phyloP scores from a whole-genome alignment of 2,329 filamentous ascomycete genomes.

The Phialemonium atrogriseum region DNA sequence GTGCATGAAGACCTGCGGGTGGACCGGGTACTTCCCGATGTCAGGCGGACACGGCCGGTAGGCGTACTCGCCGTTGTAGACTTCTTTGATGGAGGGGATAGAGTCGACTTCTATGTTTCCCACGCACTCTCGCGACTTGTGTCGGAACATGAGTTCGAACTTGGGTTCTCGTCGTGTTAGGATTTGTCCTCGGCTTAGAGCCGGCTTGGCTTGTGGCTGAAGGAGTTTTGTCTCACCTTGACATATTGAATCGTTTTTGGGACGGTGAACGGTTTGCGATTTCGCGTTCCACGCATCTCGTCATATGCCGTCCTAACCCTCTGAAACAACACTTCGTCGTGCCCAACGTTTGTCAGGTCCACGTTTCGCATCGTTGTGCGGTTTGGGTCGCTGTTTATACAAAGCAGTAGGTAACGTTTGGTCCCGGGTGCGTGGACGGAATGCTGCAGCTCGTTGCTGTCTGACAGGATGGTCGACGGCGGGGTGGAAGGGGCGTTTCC shows the following conservation, averaged over 20 bases:
- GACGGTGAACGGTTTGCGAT: conserved; percentile 6
- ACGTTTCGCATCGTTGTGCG: conserved; percentile 8
- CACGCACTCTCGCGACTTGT: conserved; percentile 10
- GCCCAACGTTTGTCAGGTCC: conserved; percentile 8
- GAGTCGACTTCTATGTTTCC: conserved; percentile 10
- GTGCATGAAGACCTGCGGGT: conserved; percentile 15
- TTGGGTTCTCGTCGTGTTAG: too few relatives aligned
- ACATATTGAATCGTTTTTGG: conserved; percentile 13
- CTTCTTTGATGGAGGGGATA: conserved; percentile 8
- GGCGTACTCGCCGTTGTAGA: conserved; percentile 8
- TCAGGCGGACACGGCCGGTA: conserved; percentile 11
- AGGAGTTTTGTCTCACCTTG: too few relatives aligned
- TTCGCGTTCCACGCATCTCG: conserved; percentile 3
- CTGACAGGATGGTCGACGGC: conserved; percentile 3
- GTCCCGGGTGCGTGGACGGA: conserved; percentile 6
- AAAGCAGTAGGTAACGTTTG: conserved; percentile 11
- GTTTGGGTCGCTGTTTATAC: conserved; percentile 10
- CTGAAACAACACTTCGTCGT: conserved; percentile 6
- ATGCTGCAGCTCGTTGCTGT: neutral
- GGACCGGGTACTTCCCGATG: conserved; percentile 9
- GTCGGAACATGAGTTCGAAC: conserved; percentile 9
- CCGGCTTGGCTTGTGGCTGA: too few relatives aligned
- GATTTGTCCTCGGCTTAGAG: too few relatives aligned
- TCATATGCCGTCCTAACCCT: conserved; percentile 7
- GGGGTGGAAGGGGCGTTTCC: too few relatives aligned